A percentile compares a stretch with the other conserved stretches of the same genome.
Evolutionary conservation across 2,329 filamentous ascomycete species (phyloP).

Genomic region (Monosporascus sp.): DNA sequence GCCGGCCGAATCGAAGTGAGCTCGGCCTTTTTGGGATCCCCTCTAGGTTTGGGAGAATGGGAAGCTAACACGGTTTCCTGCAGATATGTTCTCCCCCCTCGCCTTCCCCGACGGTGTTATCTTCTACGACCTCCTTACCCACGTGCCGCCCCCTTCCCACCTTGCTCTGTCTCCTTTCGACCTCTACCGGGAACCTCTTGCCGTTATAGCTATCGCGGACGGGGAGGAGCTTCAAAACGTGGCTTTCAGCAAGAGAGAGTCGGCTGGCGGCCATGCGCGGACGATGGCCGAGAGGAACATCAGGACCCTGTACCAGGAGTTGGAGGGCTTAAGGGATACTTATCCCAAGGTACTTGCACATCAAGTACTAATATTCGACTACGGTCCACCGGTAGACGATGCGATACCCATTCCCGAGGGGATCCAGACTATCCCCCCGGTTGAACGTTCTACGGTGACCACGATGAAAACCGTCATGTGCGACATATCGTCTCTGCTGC

Average conservation of each 20-base stretch:
- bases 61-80: constrained; percentile 12
- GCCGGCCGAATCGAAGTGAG: constrained; percentile 79
- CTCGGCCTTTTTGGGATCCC: neutral
- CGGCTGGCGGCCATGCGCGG: constrained; percentile 43
- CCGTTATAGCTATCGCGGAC: constrained; percentile 81
- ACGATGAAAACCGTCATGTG: constrained; percentile 80
- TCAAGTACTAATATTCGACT: constrained; percentile 76
- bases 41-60: neutral
- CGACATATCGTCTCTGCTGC: constrained; percentile 66
- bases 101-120: constrained; percentile 82
- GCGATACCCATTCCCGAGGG: constrained; percentile 58
- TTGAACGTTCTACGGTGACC: constrained; percentile 63
- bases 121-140: constrained; percentile 81
- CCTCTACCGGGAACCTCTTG: constrained; percentile 76
- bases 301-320: constrained; percentile 57
- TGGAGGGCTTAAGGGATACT: constrained; percentile 65
- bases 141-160: constrained; percentile 74
- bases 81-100: constrained; percentile 90
- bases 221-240: constrained; percentile 60
- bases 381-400: constrained; percentile 42
- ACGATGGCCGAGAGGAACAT: constrained; percentile 53
- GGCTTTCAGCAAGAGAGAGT: constrained; percentile 50
- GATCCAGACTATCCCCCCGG: constrained; percentile 65
- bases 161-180: constrained; percentile 83
- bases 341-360: constrained; percentile 75